These are phyloP conservation scores for Diospyros kaki DNA, from an alignment of 148 eudicot genomes.

Conservation along the genomic window DNA sequence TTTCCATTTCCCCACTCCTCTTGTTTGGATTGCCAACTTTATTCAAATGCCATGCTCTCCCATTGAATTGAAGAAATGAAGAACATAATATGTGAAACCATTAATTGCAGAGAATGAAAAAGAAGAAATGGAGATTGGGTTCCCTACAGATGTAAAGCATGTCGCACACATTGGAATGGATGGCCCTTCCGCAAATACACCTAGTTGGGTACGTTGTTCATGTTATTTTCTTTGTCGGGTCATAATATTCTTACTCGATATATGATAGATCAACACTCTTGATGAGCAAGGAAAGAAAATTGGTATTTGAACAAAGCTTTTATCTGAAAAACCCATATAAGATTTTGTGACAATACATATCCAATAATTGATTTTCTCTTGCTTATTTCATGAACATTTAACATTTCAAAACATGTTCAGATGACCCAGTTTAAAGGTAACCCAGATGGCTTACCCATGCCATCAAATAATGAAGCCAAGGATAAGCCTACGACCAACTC, in stretches of 20 bases:
- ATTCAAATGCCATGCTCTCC: neutral
- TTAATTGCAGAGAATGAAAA: constrained; percentile 19
- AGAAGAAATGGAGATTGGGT: constrained; percentile 29
- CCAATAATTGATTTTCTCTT: no score
- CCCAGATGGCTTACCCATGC: constrained; percentile 13
- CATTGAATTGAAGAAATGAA: neutral
- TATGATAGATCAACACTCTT: no score
- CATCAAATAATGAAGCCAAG: constrained; percentile 14
- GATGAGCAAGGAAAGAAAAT: no score
- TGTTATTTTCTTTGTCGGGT: neutral
- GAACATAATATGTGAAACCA: neutral
- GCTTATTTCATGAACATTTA: neutral
- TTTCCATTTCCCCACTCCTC: neutral
- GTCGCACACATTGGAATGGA: constrained; percentile 32
- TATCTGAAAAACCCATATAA: no score
- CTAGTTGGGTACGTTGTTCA: constrained; percentile 23
- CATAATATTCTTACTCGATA: neutral
- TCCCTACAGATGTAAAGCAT: constrained; percentile 32
- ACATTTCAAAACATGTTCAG: constrained; percentile 8
- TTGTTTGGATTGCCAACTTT: no score
- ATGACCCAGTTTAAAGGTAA: constrained; percentile 25
- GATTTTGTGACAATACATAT: no score
- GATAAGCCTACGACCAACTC: neutral
- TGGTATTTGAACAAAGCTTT: no score
- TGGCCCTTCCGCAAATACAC: constrained; percentile 25